phyloP scores from a whole-genome alignment of 192 early-diverging fungal species.

The Pilaira anomala region DNA sequence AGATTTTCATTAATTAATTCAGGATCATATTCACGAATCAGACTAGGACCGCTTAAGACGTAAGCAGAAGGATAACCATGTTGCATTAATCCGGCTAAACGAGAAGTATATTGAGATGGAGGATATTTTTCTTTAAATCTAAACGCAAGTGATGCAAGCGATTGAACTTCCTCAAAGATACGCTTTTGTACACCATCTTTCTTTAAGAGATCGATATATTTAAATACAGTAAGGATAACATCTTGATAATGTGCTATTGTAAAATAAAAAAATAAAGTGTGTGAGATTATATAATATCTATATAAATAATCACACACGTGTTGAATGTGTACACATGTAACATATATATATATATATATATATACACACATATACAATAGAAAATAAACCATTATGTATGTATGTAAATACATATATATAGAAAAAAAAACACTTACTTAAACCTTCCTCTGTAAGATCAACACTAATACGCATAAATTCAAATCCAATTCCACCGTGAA shows the following conservation, averaged over 20 bases:
- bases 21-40: conserved; percentile 67
- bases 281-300: background rate
- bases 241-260: conserved; percentile 64
- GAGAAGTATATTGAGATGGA: conserved; percentile 63
- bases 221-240: conserved; percentile 77
- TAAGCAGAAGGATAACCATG: conserved; percentile 64
- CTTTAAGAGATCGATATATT: conserved; percentile 84
- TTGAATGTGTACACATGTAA: background rate
- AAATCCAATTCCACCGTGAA: conserved; percentile 65
- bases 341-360: background rate
- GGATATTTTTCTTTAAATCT: conserved; percentile 75
- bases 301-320: conserved; percentile 12
- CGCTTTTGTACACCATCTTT: conserved; percentile 67
- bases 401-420: too few relatives aligned
- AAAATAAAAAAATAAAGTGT: conserved; percentile 10
- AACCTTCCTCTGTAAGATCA: conserved; percentile 81
- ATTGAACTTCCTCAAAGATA: conserved; percentile 78
- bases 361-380: too few relatives aligned
- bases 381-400: too few relatives aligned
- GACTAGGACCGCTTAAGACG: conserved; percentile 63
- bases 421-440: conserved; percentile 43
- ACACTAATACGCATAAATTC: conserved; percentile 82
- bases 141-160: conserved; percentile 55
- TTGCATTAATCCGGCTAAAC: conserved; percentile 75
- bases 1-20: conserved; percentile 64